These are phyloP conservation scores for Chaetomium tenue DNA, from an alignment of 495 filamentous ascomycete genomes.

Conservation along the genomic window DNA sequence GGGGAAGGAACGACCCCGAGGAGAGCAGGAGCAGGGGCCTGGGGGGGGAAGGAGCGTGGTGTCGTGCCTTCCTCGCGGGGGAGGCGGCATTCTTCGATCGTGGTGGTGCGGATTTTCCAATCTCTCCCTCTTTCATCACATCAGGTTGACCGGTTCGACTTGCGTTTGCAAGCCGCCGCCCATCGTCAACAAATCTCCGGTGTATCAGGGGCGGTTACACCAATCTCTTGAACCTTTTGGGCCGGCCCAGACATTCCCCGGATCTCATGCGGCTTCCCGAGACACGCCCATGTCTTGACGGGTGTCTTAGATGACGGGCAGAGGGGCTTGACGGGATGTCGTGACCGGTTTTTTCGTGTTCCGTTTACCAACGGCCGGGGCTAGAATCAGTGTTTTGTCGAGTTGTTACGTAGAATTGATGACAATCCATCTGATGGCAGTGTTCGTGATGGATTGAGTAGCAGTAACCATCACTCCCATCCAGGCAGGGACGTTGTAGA, in stretches of 20 bases:
- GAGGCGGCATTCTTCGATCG: too few relatives aligned
- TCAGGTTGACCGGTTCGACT: neutral
- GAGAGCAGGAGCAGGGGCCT: too few relatives aligned
- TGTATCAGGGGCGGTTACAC: neutral
- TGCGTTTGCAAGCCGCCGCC: neutral
- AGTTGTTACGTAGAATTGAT: too few relatives aligned
- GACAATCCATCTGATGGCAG: too few relatives aligned
- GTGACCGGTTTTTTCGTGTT: neutral
- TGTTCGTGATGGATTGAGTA: too few relatives aligned
- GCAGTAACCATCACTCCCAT: too few relatives aligned
- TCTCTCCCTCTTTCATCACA: neutral
- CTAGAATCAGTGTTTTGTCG: too few relatives aligned
- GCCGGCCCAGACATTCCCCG: neutral
- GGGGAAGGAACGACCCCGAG: neutral
- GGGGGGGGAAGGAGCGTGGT: neutral
- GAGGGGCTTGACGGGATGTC: neutral
- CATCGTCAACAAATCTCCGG: neutral
- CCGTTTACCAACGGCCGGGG: neutral
- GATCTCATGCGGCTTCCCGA: neutral
- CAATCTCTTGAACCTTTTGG: neutral
- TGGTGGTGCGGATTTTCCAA: neutral
- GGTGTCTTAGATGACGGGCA: too few relatives aligned
- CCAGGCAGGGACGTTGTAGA: too few relatives aligned
- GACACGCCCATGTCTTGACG: neutral
- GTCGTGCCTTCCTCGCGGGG: too few relatives aligned